Conservation (phyloP, 164 flowering plant species). For the Hamamelis virginiana region DNA sequence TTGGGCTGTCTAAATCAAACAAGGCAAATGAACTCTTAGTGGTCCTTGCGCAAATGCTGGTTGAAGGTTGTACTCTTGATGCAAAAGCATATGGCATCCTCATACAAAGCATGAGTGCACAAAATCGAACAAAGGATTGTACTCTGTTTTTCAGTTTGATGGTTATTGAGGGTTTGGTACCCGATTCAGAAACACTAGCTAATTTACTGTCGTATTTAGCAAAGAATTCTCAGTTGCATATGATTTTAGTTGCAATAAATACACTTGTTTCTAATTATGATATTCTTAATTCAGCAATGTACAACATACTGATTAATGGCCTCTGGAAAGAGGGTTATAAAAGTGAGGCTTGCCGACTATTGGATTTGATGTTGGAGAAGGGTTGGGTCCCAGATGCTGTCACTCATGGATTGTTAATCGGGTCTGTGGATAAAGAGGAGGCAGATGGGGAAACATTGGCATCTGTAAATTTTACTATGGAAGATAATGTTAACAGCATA, state of each 20-base stretch:
- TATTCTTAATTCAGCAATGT: constrained; percentile 33
- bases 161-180: constrained; percentile 47
- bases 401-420: constrained; percentile 57
- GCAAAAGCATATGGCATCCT: constrained; percentile 44
- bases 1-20: constrained; percentile 28
- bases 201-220: constrained; percentile 36
- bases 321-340: constrained; percentile 63
- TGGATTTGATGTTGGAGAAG: constrained; percentile 70
- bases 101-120: constrained; percentile 33
- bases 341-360: constrained; percentile 38
- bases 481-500: constrained; percentile 56
- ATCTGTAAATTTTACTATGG: constrained; percentile 11
- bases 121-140: constrained; percentile 30
- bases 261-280: constrained; percentile 32
- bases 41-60: constrained; percentile 53
- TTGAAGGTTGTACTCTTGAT: constrained; percentile 45
- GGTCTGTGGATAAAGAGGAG: constrained; percentile 31
- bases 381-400: constrained; percentile 73
- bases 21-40: constrained; percentile 22
- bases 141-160: constrained; percentile 42
- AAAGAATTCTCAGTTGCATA: constrained; percentile 40
- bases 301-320: constrained; percentile 46
- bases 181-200: constrained; percentile 41
- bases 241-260: constrained; percentile 29
- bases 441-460: neutral